Conservation (phyloP, 495 filamentous ascomycete species). For the Trichoderma gamsii region DNA sequence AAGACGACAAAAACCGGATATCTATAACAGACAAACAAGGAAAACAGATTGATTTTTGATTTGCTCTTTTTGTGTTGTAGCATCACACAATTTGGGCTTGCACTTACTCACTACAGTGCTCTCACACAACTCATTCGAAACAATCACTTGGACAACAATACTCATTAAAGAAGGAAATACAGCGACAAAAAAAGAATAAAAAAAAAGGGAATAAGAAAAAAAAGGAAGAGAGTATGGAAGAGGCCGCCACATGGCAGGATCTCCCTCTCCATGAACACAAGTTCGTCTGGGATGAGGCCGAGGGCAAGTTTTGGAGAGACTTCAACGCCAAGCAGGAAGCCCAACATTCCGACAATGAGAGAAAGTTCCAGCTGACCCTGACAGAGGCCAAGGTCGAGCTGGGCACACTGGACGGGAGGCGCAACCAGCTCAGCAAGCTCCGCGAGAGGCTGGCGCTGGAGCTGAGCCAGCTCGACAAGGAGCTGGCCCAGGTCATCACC, state of each 20-base stretch:
- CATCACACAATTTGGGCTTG: too few relatives aligned
- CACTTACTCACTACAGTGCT: too few relatives aligned
- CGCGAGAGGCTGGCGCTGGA: background rate
- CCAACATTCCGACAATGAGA: background rate
- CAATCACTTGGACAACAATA: background rate
- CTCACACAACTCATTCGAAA: background rate
- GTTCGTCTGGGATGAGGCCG: background rate
- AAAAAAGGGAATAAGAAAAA: too few relatives aligned
- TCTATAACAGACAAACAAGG: background rate
- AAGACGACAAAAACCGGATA: background rate
- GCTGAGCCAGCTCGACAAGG: slow-evolving; percentile 2
- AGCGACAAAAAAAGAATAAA: too few relatives aligned
- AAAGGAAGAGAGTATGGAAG: background rate
- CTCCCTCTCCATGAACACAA: background rate
- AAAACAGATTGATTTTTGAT: too few relatives aligned
- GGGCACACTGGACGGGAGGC: background rate
- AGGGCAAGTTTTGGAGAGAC: slow-evolving; percentile 13
- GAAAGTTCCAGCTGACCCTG: background rate
- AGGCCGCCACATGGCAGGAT: background rate
- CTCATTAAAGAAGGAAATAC: too few relatives aligned
- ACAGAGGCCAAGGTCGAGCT: slow-evolving; percentile 7
- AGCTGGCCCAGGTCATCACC: slow-evolving; percentile 2
- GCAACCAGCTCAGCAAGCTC: background rate
- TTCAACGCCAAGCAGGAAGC: background rate
- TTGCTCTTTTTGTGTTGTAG: too few relatives aligned